Evolutionary conservation across 1,284 basidiomycete genomes (phyloP).

Genomic region (Malassezia nana): DNA sequence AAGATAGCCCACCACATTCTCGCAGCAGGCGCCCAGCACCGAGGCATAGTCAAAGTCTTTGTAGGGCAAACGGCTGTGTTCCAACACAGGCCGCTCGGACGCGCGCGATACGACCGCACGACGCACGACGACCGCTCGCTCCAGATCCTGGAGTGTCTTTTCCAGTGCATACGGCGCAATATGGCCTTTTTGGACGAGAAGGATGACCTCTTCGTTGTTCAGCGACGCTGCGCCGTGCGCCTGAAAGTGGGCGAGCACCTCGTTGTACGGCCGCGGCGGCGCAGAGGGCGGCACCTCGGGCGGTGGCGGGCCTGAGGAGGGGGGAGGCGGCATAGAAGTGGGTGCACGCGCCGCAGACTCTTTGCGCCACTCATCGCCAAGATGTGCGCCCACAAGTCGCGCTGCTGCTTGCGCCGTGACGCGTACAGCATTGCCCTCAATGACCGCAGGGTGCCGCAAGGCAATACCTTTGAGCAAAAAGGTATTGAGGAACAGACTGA

Average conservation of each 20-base stretch:
- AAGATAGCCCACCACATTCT: constrained; percentile 97
- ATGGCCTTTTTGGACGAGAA: constrained; percentile 82
- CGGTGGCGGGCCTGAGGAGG: constrained; percentile 16
- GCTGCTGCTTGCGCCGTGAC: constrained; percentile 47
- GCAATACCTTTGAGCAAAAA: constrained; percentile 73
- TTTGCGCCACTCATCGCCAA: constrained; percentile 14
- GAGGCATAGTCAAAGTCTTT: constrained; percentile 82
- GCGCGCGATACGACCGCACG: constrained; percentile 84
- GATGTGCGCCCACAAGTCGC: constrained; percentile 43
- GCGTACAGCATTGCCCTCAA: constrained; percentile 43
- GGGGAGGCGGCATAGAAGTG: constrained; percentile 7
- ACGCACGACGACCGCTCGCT: constrained; percentile 76
- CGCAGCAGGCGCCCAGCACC: constrained; percentile 94
- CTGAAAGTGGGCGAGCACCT: constrained; percentile 75
- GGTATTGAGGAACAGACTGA: constrained; percentile 83
- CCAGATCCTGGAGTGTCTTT: constrained; percentile 76
- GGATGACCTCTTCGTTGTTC: constrained; percentile 83
- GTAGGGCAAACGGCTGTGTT: constrained; percentile 72
- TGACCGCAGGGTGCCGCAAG: constrained; percentile 44
- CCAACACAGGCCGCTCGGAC: constrained; percentile 73
- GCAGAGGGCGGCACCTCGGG: constrained; percentile 16
- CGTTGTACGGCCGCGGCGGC: constrained; percentile 55
- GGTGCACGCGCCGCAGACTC: not conserved
- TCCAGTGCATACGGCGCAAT: constrained; percentile 87
- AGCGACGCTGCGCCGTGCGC: constrained; percentile 57